phyloP scores from a whole-genome alignment of 1,284 basidiomycete genomes.

The Apiotrichum sp. region DNA sequence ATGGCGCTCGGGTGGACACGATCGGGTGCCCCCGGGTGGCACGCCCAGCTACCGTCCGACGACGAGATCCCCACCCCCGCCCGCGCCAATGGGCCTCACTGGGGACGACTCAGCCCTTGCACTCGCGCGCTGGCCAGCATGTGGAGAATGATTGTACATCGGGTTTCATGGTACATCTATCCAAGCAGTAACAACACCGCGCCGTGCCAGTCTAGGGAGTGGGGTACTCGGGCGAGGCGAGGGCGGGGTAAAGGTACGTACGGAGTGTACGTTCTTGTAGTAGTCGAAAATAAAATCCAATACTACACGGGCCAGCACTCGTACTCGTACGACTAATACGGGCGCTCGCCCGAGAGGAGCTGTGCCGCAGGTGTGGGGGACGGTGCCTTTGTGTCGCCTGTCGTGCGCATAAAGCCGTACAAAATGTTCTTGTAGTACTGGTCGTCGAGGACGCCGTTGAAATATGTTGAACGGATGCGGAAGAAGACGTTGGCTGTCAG shows the following conservation, averaged over 20 bases:
- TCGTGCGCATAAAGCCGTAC: not conserved
- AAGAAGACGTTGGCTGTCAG: conserved; percentile 92
- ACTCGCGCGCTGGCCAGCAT: too few species aligned
- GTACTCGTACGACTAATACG: conserved; percentile 6
- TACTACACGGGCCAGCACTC: too few species aligned
- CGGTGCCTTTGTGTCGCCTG: conserved; percentile 9
- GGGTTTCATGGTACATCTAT: conserved; percentile 8
- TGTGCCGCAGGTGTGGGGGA: conserved; percentile 19
- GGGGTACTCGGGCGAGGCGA: too few species aligned
- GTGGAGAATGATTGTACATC: conserved; percentile 2
- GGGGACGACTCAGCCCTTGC: too few species aligned
- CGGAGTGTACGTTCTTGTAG: too few species aligned
- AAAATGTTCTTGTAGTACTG: conserved; percentile 44
- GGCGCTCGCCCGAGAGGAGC: conserved; percentile 18
- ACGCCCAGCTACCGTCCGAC: too few species aligned
- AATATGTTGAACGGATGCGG: conserved; percentile 88
- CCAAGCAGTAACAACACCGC: conserved; percentile 6
- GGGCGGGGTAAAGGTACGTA: too few species aligned
- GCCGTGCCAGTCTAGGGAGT: not conserved
- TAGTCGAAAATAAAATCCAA: too few species aligned
- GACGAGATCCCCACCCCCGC: too few species aligned
- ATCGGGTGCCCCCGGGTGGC: too few species aligned
- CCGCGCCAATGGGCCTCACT: too few species aligned
- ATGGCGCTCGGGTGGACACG: too few species aligned
- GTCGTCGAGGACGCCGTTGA: conserved; percentile 78